Evolutionary conservation across 257 asterid species (phyloP), one percentile per base, ranked within the genome.

Genomic region (Salvia rosmarinus): DNA sequence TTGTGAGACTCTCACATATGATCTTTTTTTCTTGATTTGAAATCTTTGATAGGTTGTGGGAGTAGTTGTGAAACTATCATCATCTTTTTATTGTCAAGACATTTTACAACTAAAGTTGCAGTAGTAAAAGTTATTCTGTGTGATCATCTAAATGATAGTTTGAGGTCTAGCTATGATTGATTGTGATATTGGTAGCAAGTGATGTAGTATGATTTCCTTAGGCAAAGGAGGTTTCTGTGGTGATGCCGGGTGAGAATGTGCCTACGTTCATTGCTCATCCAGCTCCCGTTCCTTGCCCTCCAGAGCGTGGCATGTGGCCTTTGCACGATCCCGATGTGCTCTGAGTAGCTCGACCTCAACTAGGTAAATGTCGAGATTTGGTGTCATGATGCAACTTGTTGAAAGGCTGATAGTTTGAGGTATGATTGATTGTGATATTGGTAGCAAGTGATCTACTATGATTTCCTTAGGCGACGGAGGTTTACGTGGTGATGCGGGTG

Each of bases 401-500:
- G 54, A 7, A 58, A 25, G 23, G 73, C 67, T 49, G 58, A 10
- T 54, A 21, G n/a, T 20, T 52, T 52, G n/a, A 20, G 57, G 59
- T 10, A 23, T 54, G n/a, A n/a, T 54, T 54, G 37, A 23, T 21
- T 21, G n/a, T 23, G 61, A 23, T 54, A 32, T 34, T 23, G 12
- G 19, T 51, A 19, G 14, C 4, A 19, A 19, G 30, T 51, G 57
- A 19, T 52, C 6, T 64, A 4, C 28, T 20, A 19, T 75, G n/a
- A 6, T 59, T 37, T 66, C 11, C n/a, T 21, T 81, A 89, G 96
- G 51, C 92, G 0, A 80, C 80, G 77, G 96, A 90, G 70, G 87
- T 86, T 16, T 83, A 95, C 5, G 96, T 90, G 35, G 57, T 90
- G 76, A 90, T 90, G 96, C 96, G 8, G 96, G 96, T 32, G 89